These are phyloP conservation scores for Tricholoma hemisulphureum DNA, from an alignment of 768 basidiomycete genomes.

Conservation along the genomic window DNA sequence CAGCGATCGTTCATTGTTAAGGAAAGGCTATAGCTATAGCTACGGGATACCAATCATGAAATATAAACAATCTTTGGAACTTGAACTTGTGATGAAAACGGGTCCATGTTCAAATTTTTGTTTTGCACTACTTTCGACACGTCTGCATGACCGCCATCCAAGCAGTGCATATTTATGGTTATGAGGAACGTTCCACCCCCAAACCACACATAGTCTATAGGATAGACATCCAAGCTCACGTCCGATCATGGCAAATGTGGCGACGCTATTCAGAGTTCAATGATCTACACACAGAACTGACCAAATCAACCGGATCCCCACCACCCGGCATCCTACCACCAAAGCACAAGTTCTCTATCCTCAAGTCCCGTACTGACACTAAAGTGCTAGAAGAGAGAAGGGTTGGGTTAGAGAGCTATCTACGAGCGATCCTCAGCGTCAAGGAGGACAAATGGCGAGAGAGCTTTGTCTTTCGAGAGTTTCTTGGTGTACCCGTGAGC, in stretches of 20 bases:
- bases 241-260: slow-evolving; percentile 93
- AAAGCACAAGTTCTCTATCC: slow-evolving; percentile 75
- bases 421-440: slow-evolving; percentile 79
- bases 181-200: slow-evolving; percentile 66
- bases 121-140: background rate
- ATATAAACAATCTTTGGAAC: no score
- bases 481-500: slow-evolving; percentile 79
- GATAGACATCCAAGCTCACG: slow-evolving; percentile 83
- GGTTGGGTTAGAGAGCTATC: slow-evolving; percentile 74
- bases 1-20: no score
- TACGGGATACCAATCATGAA: no score
- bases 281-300: slow-evolving; percentile 79
- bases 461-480: slow-evolving; percentile 74
- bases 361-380: slow-evolving; percentile 56
- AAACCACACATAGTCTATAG: slow-evolving; percentile 81
- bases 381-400: slow-evolving; percentile 76
- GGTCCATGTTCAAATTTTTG: slow-evolving; percentile 5
- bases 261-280: slow-evolving; percentile 94
- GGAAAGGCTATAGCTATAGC: no score
- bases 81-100: no score
- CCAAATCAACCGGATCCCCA: slow-evolving; percentile 71
- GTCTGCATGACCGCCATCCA: slow-evolving; percentile 67
- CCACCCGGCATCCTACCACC: slow-evolving; percentile 82
- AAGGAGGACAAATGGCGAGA: slow-evolving; percentile 86
- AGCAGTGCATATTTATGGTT: slow-evolving; percentile 65